phyloP scores from a whole-genome alignment of 2,329 filamentous ascomycete genomes.

The Orbilia oligospora region DNA sequence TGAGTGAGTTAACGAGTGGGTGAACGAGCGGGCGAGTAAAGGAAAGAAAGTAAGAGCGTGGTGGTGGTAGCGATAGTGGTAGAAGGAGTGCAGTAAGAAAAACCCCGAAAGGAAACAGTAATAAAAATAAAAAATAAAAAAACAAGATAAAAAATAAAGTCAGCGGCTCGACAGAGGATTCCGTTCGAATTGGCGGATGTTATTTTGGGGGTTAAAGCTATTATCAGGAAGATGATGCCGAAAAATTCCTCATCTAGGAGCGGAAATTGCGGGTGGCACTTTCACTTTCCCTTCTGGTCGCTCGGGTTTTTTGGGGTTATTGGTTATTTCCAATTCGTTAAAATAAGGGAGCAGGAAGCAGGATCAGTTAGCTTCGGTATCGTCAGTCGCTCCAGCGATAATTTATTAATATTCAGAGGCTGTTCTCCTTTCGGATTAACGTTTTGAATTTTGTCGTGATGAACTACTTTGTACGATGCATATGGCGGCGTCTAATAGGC shows the following conservation, averaged over 20 bases:
- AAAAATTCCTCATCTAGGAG: constrained; percentile 47
- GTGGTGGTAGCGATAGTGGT: not conserved
- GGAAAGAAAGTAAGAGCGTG: no score
- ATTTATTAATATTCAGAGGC: no score
- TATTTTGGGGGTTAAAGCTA: constrained; percentile 13
- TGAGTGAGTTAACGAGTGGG: not conserved
- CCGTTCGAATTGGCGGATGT: not conserved
- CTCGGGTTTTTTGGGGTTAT: no score
- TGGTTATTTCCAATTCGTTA: constrained; percentile 19
- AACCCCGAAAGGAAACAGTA: not conserved
- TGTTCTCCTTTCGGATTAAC: no score
- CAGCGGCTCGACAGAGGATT: not conserved
- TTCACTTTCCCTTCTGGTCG: constrained; percentile 43
- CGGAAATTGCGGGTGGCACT: constrained; percentile 50
- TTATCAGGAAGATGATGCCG: constrained; percentile 29
- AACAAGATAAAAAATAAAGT: not conserved
- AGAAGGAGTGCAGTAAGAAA: not conserved
- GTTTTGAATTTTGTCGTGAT: constrained; percentile 12
- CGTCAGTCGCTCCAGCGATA: constrained; percentile 28
- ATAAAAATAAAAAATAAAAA: not conserved
- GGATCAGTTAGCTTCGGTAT: constrained; percentile 11
- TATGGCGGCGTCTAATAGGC: constrained; percentile 25
- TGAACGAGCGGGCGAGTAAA: no score
- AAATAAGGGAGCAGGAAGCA: constrained; percentile 3
- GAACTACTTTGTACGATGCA: no score